Base-by-base conservation (phyloP, 2,329 filamentous ascomycete species). In the Lecanoromycetidae sp. region DNA sequence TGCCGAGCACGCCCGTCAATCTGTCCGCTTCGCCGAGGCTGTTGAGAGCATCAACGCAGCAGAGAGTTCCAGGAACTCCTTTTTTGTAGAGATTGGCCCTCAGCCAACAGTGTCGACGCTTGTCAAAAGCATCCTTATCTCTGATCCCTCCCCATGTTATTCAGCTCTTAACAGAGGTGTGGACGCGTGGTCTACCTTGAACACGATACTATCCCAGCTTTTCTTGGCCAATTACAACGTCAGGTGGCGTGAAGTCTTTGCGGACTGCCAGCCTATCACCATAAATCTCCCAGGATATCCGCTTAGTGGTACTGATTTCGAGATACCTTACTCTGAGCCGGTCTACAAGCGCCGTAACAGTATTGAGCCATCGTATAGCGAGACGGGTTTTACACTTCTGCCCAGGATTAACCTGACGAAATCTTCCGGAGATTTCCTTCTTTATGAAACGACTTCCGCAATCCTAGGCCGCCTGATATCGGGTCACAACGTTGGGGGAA, bases 401-500 rank as follows among this genome's bases (percentile, higher is more conserved):
- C 37, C 37, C 20, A 39, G 13, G 19, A 32, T 41, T 6, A 4
- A 6, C 5, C 7, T 3, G 13, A 6, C 6, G 17, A 9, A 26
- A 22, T 20, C 26, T 19, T 4, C 39, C 6, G 8, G 2, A 4
- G 26, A 32, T 20, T 15, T 4, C 1, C 15, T 9, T 22, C 10
- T 3, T 10, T 41, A 30, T 20, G 39, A 41, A 22, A 41, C 39
- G 10, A 23, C 20, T 9, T 26, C 26, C 15, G 17, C 5, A 3
- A 4, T 41, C 19, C 17, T 29, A 5, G 23, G 29, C 4, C n/a
- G 10, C 10, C 15, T 43, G 13, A 44, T 44, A 1, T 44, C 29
- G 3, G 51, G 49, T 30, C 51, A 53, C 32, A 19, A 38, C 13
- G 48, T 53, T 19, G 48, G 50, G 26, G 53, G 51, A 13, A 35